Conservation (phyloP, 2,329 filamentous ascomycete species). For the Colletotrichum caudatum region DNA sequence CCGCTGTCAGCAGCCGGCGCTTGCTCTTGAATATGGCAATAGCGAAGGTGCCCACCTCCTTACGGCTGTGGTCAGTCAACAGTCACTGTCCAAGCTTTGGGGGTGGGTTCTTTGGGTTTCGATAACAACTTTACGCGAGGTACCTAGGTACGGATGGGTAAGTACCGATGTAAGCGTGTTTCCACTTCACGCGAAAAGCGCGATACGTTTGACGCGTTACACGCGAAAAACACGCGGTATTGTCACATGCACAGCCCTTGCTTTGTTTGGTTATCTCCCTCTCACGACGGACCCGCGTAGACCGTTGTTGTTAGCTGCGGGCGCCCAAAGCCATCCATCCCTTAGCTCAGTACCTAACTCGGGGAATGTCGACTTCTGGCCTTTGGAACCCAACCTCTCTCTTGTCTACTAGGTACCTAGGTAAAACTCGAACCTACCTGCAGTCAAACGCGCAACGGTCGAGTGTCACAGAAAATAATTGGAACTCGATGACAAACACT, state of each 20-base stretch:
- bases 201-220: not conserved
- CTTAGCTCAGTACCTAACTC: not conserved
- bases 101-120: not conserved
- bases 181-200: constrained; percentile 7
- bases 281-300: not conserved
- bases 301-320: not conserved
- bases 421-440: not conserved
- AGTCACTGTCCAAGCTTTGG: not conserved
- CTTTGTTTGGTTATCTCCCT: not conserved
- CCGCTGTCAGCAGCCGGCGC: not conserved
- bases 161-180: not conserved
- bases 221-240: not conserved
- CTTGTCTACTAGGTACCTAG: not conserved
- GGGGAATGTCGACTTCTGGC: not conserved
- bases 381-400: not conserved
- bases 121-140: no score
- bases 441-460: not conserved
- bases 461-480: not conserved
- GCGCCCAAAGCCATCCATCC: not conserved
- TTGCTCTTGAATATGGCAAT: not conserved
- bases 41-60: no score
- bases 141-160: no score
- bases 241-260: no score
- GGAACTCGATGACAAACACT: not conserved
- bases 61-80: no score